Base-by-base conservation (phyloP, 352 stramenopile species). In the Globisporangium echinulatum region DNA sequence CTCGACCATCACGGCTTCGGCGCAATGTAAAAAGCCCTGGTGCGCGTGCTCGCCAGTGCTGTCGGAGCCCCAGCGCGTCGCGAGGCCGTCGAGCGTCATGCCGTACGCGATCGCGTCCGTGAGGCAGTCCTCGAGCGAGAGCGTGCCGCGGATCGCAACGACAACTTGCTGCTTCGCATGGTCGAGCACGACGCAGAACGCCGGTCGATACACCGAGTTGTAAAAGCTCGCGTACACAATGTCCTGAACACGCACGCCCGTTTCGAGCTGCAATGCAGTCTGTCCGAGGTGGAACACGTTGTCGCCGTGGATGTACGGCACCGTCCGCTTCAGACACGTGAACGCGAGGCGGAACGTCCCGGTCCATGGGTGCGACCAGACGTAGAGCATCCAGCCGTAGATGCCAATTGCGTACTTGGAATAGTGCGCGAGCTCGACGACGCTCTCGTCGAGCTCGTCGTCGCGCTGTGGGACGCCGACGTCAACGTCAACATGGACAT, bases 311-410 rank as follows among this genome's bases (percentile, higher is more conserved):
- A 95, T 88, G 63, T 88, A 90, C 17, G 37, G 46, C 19, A 71
- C 54, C 8, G 69, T 68, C 19, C 78, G 80, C 59, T 87, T 90
- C 49, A 88, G 62, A 60, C 83, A 93, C 52, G 81, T 82, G 46
- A 95, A 88, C 5, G 85, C 79, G 4, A 95, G 64, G 11, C 79
- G 67, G 42, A 90, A 83, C 2, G 79, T 88, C 38, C 80, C 81
- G n/a, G 59, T 90, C 84, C 86, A 95, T 7, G 86, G 86, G 51
- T 92, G 82, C n/a, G 83, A 92, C 86, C 86, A 95, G 36, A 95
- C 79, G 62, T 89, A 95, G 48, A 95, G 68, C 84, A 95, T 95
- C 86, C 86, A 95, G 9, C 86, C 86, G 65, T 94, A 95, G 55
- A 95, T 95, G 10, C 86, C 83, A 37, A 94, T 70, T 0, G 86